Percentiles rank a stretch among this genome's conserved stretches.
phyloP scores from a whole-genome alignment of 2,329 filamentous ascomycete genomes.

The Trichoderma brevicompactum region DNA sequence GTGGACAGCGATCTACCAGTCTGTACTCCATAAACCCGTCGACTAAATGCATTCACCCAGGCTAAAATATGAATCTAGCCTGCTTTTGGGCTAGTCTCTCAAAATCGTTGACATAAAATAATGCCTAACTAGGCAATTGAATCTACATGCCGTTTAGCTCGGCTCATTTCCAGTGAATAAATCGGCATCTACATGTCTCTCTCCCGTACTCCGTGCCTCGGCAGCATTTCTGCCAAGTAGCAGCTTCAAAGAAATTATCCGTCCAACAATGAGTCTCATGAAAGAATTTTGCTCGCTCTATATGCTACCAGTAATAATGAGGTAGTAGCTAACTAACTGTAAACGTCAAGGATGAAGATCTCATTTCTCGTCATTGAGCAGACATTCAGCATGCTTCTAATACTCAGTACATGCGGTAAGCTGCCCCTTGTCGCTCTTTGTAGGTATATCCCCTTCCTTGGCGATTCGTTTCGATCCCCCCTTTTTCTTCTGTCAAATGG shows the following conservation, averaged over 20 bases:
- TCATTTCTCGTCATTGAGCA: constrained; percentile 1
- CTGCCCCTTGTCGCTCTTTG: not conserved
- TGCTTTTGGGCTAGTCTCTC: not conserved
- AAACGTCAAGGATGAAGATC: constrained; percentile 3
- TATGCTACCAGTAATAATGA: constrained; percentile 1
- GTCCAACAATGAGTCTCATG: not conserved
- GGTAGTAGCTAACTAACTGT: constrained; percentile 4
- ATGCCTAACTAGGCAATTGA: not conserved
- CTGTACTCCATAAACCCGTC: not conserved
- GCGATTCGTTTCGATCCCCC: not conserved
- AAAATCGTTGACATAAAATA: not conserved
- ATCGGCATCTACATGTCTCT: too few relatives aligned
- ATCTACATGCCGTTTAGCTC: not conserved
- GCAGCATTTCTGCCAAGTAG: not conserved
- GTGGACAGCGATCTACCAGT: not conserved
- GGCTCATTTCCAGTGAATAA: too few relatives aligned
- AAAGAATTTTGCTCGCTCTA: constrained; percentile 22
- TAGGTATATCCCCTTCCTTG: constrained; percentile 2
- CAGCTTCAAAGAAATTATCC: constrained; percentile 8
- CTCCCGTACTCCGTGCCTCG: too few relatives aligned
- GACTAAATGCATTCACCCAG: not conserved
- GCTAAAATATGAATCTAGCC: not conserved
- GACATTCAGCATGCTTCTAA: not conserved
- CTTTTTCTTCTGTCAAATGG: constrained; percentile 7
- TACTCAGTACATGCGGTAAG: constrained; percentile 2